phyloP scores from a whole-genome alignment of 2,329 filamentous ascomycete genomes.

The Arthrinium phaeospermum region DNA sequence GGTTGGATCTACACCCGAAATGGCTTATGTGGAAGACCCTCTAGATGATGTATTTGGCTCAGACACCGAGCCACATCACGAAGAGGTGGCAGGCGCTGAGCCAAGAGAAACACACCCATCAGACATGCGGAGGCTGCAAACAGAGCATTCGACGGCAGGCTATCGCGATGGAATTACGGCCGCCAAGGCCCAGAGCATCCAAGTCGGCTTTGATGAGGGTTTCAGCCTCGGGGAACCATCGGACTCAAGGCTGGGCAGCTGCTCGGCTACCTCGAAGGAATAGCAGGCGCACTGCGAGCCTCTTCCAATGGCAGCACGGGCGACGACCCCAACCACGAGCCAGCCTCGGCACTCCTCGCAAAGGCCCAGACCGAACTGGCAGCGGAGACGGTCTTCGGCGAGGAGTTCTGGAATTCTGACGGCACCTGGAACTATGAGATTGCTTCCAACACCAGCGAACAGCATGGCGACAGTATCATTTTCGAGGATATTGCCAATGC shows the following conservation, averaged over 20 bases:
- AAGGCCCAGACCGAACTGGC: conserved; percentile 65
- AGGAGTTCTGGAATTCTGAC: conserved; percentile 70
- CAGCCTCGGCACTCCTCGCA: conserved; percentile 43
- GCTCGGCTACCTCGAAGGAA: conserved; percentile 77
- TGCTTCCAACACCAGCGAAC: conserved; percentile 29
- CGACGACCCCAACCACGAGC: conserved; percentile 26
- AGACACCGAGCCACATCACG: conserved; percentile 22
- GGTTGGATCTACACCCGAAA: conserved; percentile 12
- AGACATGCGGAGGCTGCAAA: conserved; percentile 76
- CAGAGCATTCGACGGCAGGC: conserved; percentile 81
- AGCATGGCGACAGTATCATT: conserved; percentile 33
- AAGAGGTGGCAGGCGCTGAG: conserved; percentile 20
- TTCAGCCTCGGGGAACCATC: conserved; percentile 84
- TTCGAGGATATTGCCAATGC: conserved; percentile 68
- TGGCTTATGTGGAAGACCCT: conserved; percentile 22
- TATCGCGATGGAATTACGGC: conserved; percentile 86
- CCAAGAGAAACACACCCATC: conserved; percentile 47
- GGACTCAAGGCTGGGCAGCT: conserved; percentile 77
- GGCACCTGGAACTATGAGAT: conserved; percentile 71
- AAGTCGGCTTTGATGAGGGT: conserved; percentile 90
- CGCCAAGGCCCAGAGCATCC: conserved; percentile 78
- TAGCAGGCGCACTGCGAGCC: conserved; percentile 57
- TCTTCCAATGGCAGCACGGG: conserved; percentile 28
- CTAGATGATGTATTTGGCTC: conserved; percentile 26
- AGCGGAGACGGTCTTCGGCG: conserved; percentile 66